Evolutionary conservation across 2,329 filamentous ascomycete species (phyloP).

Genomic region (Lecanicillium sp.): DNA sequence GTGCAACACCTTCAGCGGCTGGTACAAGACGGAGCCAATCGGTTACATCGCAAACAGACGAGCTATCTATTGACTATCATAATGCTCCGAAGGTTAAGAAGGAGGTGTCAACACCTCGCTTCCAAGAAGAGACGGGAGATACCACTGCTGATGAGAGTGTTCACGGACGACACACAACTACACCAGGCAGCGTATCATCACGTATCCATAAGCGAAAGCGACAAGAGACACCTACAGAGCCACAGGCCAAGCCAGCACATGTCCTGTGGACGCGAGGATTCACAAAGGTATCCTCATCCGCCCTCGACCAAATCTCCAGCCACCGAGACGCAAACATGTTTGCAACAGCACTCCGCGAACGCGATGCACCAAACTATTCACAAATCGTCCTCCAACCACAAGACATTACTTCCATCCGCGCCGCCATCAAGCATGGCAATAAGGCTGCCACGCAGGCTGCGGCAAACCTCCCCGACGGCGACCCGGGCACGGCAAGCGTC

Average conservation of each 20-base stretch:
- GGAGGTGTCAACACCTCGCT: conserved; percentile 47
- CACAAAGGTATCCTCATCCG: conserved; percentile 61
- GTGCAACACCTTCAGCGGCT: conserved; percentile 25
- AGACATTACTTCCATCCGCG: conserved; percentile 69
- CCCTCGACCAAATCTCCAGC: conserved; percentile 67
- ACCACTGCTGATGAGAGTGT: conserved; percentile 47
- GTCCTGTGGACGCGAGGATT: conserved; percentile 72
- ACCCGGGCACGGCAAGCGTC: conserved; percentile 46
- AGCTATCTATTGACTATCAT: conserved; percentile 35
- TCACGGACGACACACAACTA: conserved; percentile 27
- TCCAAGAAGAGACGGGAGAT: conserved; percentile 46
- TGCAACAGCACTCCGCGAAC: conserved; percentile 64
- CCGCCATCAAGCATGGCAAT: conserved; percentile 66
- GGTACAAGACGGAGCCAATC: conserved; percentile 35
- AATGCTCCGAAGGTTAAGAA: conserved; percentile 44
- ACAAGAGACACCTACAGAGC: conserved; percentile 38
- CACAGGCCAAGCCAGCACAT: conserved; percentile 51
- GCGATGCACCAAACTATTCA: conserved; percentile 67
- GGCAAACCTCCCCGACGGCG: conserved; percentile 51
- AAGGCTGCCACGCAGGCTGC: conserved; percentile 53
- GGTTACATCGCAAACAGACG: conserved; percentile 37
- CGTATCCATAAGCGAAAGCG: conserved; percentile 48
- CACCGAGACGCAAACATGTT: conserved; percentile 77
- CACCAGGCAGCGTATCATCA: conserved; percentile 28
- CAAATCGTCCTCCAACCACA: conserved; percentile 67